phyloP scores from a whole-genome alignment of 148 eudicot species.

The Dianthus caryophyllus region DNA sequence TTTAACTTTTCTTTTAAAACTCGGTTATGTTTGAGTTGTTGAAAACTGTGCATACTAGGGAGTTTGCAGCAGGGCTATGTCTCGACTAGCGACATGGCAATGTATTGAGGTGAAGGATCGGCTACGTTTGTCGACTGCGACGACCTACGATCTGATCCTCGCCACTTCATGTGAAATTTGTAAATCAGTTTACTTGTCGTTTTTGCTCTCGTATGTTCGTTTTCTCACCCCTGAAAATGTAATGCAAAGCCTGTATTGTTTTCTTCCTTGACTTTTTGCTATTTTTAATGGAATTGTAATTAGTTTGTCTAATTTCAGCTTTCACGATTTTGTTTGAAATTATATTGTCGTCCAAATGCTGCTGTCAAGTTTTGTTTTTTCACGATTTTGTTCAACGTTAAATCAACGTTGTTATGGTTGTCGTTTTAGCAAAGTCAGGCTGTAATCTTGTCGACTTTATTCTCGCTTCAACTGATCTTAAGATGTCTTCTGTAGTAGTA shows the following conservation, averaged over 20 bases:
- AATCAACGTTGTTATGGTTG: too few relatives aligned
- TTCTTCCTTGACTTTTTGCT: neutral
- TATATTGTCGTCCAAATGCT: too few relatives aligned
- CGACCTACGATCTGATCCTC: neutral
- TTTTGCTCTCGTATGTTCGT: neutral
- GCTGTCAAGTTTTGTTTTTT: too few relatives aligned
- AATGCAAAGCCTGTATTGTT: neutral
- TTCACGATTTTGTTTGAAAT: neutral
- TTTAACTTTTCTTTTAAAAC: neutral
- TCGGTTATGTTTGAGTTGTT: neutral
- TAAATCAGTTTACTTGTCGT: neutral
- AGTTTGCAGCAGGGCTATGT: slow-evolving; percentile 31
- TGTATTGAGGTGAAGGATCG: slow-evolving; percentile 14
- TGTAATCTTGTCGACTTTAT: too few relatives aligned
- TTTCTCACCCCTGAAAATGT: neutral
- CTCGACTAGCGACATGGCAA: slow-evolving; percentile 20
- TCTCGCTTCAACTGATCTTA: neutral
- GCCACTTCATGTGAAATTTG: neutral
- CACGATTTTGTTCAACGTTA: too few relatives aligned
- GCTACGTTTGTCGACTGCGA: neutral
- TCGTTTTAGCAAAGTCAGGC: too few relatives aligned
- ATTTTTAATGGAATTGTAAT: neutral
- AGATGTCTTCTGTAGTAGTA: neutral
- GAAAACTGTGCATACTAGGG: slow-evolving; percentile 49
- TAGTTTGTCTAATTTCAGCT: neutral